Percentiles rank a stretch among this genome's conserved stretches.
These are phyloP conservation scores for Onygenales sp. DNA, from an alignment of 2,329 filamentous ascomycete species.

Conservation along the genomic window DNA sequence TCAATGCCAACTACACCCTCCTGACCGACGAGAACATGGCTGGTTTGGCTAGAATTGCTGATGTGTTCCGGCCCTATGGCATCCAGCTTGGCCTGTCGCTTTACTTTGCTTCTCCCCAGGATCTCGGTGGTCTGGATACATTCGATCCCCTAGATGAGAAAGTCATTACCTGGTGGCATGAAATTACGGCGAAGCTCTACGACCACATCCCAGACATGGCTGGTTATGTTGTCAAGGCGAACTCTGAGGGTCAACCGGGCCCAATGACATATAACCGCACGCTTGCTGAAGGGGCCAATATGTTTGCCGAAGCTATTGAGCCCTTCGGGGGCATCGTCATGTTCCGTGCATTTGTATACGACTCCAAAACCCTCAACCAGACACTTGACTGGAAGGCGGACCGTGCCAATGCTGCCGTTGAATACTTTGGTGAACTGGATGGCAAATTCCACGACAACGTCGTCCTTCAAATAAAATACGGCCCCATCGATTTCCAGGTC, in stretches of 20 bases:
- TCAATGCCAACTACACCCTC: constrained; percentile 56
- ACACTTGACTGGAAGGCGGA: constrained; percentile 53
- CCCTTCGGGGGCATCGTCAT: constrained; percentile 55
- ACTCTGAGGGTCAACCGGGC: constrained; percentile 63
- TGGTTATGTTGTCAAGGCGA: constrained; percentile 62
- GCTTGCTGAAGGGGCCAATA: constrained; percentile 56
- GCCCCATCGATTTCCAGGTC: constrained; percentile 65
- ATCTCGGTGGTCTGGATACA: constrained; percentile 47
- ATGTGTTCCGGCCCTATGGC: constrained; percentile 58
- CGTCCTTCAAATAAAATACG: constrained; percentile 64
- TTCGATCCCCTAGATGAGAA: constrained; percentile 55
- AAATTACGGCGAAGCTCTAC: constrained; percentile 52
- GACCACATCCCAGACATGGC: constrained; percentile 54
- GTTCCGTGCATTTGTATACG: constrained; percentile 65
- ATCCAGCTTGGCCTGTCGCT: constrained; percentile 57
- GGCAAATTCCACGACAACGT: constrained; percentile 61
- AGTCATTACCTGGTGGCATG: constrained; percentile 55
- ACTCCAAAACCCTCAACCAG: constrained; percentile 45
- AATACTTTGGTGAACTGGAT: constrained; percentile 58
- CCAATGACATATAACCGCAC: constrained; percentile 62
- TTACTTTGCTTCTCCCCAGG: constrained; percentile 57
- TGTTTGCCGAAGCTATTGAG: constrained; percentile 53
- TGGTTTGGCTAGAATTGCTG: constrained; percentile 53
- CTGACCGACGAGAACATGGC: constrained; percentile 49
- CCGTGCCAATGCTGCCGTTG: constrained; percentile 59